Percentiles rank a stretch among this genome's conserved stretches.
These are phyloP conservation scores for Diaporthe nobilis DNA, from an alignment of 2,329 filamentous ascomycete species.

Conservation along the genomic window DNA sequence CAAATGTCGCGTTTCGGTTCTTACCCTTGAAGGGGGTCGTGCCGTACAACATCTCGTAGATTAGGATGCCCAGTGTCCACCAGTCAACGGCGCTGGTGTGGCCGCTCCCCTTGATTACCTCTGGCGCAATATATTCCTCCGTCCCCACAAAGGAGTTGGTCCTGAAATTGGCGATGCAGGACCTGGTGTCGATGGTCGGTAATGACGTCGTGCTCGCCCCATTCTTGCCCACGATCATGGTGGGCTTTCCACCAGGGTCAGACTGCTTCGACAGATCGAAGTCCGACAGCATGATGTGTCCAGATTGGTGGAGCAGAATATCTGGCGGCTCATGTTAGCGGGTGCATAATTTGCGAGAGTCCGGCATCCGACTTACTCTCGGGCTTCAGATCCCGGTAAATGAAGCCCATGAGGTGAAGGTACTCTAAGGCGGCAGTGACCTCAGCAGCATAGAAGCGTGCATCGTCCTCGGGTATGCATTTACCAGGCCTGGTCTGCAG, in stretches of 20 bases:
- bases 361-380: slow-evolving; percentile 79
- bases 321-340: slow-evolving; percentile 71
- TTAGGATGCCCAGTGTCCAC: slow-evolving; percentile 98
- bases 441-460: slow-evolving; percentile 96
- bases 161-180: slow-evolving; percentile 97
- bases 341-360: slow-evolving; percentile 38
- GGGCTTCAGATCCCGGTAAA: slow-evolving; percentile 97
- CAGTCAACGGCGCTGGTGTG: slow-evolving; percentile 99
- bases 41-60: slow-evolving; percentile 99
- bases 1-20: slow-evolving; percentile 98
- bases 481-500: slow-evolving; percentile 97
- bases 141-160: slow-evolving; percentile 99
- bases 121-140: slow-evolving; percentile 98
- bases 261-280: slow-evolving; percentile 99
- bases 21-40: slow-evolving; percentile 99
- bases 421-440: slow-evolving; percentile 97
- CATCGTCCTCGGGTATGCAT: slow-evolving; percentile 96
- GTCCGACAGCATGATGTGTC: slow-evolving; percentile 99
- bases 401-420: slow-evolving; percentile 98
- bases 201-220: slow-evolving; percentile 88
- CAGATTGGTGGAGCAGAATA: slow-evolving; percentile 97
- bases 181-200: slow-evolving; percentile 98
- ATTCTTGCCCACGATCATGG: slow-evolving; percentile 95
- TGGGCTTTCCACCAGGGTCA: slow-evolving; percentile 93
- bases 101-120: slow-evolving; percentile 98